Evolutionary conservation across 2,329 filamentous ascomycete species (phyloP).

Genomic region (Talaromyces sp.): DNA sequence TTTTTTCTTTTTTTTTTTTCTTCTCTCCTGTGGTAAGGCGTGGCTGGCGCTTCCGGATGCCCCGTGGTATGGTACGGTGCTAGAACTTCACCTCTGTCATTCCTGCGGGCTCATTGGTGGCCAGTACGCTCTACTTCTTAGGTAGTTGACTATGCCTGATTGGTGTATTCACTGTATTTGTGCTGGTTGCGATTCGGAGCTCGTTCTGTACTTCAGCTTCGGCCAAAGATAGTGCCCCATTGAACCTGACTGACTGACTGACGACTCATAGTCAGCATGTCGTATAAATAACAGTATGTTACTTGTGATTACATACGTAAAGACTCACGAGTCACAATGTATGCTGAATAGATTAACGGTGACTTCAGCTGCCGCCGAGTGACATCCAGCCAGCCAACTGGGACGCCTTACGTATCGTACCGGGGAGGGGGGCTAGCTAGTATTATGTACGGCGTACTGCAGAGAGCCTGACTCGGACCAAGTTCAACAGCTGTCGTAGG

Average conservation of each 20-base stretch:
- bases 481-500: slow-evolving; percentile 9
- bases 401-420: background rate
- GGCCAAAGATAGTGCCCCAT: background rate
- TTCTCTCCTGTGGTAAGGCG: background rate
- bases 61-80: background rate
- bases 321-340: background rate
- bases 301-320: background rate
- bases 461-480: slow-evolving; percentile 1
- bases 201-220: background rate
- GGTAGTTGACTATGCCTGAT: background rate
- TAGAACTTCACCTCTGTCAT: background rate
- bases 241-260: background rate
- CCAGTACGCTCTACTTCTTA: background rate
- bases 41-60: slow-evolving; percentile 4
- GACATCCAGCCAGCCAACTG: background rate
- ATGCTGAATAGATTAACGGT: background rate
- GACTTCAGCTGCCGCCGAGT: background rate
- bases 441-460: background rate
- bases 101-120: background rate
- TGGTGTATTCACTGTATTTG: background rate
- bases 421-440: no score
- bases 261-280: background rate
- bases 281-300: background rate
- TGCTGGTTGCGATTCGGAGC: background rate
- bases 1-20: background rate